Evolutionary conservation across 2,329 filamentous ascomycete species (phyloP), one percentile per base, ranked within the genome.

Genomic region (Sporothrix luriei): DNA sequence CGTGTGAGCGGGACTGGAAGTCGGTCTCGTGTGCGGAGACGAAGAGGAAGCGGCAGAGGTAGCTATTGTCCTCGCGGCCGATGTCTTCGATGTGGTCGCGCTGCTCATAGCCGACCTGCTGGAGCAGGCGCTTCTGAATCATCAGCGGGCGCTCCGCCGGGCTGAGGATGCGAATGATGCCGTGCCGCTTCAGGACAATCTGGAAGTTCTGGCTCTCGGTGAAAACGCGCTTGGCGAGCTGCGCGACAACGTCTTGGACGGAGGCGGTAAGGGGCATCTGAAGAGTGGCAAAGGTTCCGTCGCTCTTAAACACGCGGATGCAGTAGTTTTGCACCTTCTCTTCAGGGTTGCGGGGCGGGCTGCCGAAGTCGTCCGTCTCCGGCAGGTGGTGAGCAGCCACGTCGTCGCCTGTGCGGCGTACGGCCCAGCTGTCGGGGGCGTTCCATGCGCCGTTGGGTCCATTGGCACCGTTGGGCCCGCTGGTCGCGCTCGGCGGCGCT

Each of bases 61-160:
- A 99, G 77, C 94, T 96, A 79, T 98, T 97, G 82, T 99, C 95
- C 79, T 99, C 95, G 70, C 95, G 89, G 38, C 95, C 95, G 67
- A 99, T 88, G 72, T 98, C 95, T 78, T 97, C 94, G 59, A 99
- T 88, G 51, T 88, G 89, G 78, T 99, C 95, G 69, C 88, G 88
- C 43, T 93, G 89, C 70, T 92, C 90, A 76, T 98, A 99, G 11
- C 95, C 95, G 68, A 94, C 91, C 80, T 97, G 93, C 79, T 97
- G 91, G 21, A 99, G 82, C 21, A 99, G 84, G 62, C 90, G 87
- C 80, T 97, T 98, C 78, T 99, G 95, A 76, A 99, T 93, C 29
- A 95, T 84, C 48, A 98, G 84, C 0, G 95, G 95, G 57, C 92
- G 87, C 79, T 99, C 95, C 16, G 85, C 85, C 4, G 89, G 85